Evolutionary conservation across 345 rosid species (phyloP), one percentile per base, ranked within the genome.

Genomic region (Barbarea vulgaris): DNA sequence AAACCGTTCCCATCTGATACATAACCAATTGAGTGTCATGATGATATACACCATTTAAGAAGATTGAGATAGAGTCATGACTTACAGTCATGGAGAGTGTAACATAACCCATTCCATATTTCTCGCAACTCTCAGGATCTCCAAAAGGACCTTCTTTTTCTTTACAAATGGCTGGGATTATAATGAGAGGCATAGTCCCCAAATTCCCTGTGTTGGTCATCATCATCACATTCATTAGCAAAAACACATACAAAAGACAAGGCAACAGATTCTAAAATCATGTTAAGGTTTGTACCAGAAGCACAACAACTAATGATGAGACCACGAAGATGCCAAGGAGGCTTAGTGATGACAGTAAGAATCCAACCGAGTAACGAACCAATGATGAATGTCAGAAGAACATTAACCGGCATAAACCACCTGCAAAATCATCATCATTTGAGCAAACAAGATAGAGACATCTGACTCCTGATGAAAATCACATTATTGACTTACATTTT

Each of bases 41-140:
- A 6, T 31, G 6, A 27, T 1, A 41, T 7, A 58, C 12, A 25
- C 31, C 18, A 44, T 55, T 33, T 36, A 15, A 56, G 7, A 63
- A 34, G 44, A 60, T 10, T 9, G 31, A 17, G 27, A 39, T 48
- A 9, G 33, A 46, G 39, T 6, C 13, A 64, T 28, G 0, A 61
- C 82, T 15, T 80, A 89, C 92, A 10, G 95, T 85, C 88, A 87
- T 85, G 53, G 95, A 89, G 8, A 89, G 83, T 54, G 95, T 85
- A 59, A 69, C 84, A 78, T 89, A 89, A 39, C 84, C 88, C 75
- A 83, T 15, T 30, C 89, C 92, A 57, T 71, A 74, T 19, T 84
- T 50, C 5, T 83, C 67, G 4, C 92, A 89, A 65, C 52, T 65
- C 56, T 79, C 77, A 37, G 89, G 85, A 76, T 84, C 77, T 73